A percentile compares a stretch with the other conserved stretches of the same genome.
Conservation (phyloP, 2,329 filamentous ascomycete species). For the Aspergillus floridensis region DNA sequence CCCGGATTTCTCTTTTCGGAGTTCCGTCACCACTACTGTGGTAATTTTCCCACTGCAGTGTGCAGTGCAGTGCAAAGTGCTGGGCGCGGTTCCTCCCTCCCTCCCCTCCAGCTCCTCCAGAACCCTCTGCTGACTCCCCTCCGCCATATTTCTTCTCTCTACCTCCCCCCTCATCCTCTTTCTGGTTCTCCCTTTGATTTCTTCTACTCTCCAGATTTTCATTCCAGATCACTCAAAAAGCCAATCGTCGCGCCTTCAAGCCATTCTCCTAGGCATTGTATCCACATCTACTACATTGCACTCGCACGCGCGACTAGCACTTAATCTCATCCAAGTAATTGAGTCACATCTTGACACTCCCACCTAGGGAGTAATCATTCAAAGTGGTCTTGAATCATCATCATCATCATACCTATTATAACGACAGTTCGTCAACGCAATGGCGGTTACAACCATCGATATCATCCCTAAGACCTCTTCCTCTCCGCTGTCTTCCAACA, state of each 20-base stretch:
- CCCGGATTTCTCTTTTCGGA: slow-evolving; percentile 22
- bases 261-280: neutral
- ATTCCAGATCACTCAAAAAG: slow-evolving; percentile 6
- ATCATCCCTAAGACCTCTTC: slow-evolving; percentile 19
- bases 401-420: neutral
- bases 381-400: neutral
- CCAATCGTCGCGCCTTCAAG: neutral
- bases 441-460: slow-evolving; percentile 25
- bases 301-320: neutral
- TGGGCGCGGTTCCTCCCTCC: too few relatives aligned
- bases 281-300: neutral
- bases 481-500: slow-evolving; percentile 24
- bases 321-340: slow-evolving; percentile 2
- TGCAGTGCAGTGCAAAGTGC: too few relatives aligned
- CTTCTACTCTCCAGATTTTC: neutral
- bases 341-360: neutral
- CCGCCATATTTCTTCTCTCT: slow-evolving; percentile 8
- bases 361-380: neutral
- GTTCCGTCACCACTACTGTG: slow-evolving; percentile 8
- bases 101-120: neutral
- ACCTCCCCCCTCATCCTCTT: neutral
- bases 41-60: neutral
- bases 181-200: slow-evolving; percentile 4
- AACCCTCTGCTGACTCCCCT: neutral
- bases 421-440: slow-evolving; percentile 8